Evolutionary conservation across 1,284 basidiomycete species (phyloP), one percentile per base, ranked within the genome.

Genomic region (Cutaneotrichosporon dermatis): DNA sequence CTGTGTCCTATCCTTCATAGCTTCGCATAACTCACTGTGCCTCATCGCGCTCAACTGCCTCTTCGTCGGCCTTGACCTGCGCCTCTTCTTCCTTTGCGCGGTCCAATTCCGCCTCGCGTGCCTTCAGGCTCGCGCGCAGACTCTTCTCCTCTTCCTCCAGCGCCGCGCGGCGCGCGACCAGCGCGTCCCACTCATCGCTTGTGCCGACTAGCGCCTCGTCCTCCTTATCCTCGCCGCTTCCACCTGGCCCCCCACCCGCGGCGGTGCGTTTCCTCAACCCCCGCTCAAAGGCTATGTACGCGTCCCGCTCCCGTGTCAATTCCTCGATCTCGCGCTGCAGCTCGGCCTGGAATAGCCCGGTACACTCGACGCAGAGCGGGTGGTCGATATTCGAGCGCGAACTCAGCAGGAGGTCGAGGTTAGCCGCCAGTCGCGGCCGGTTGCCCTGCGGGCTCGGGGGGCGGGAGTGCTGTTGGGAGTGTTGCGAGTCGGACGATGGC

Each of bases 361-460:
- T 92, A 76, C 96, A 99, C 71, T 96, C 92, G 1, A 88, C 85
- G 74, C 96, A 99, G 9, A 99, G 83, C 4, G 96, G 96, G 76
- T 99, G 95, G 75, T 95, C 91, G 54, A 96, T 84, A 45, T 90
- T 88, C 51, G 90, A 89, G 45, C 86, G 82, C 53, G 85, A 85
- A 4, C 89, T 89, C 34, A 94, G 81, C 45, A 93, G 78, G 69
- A 88, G 85, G 72, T 93, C 89, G 39, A 95, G 82, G 43, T 72
- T 70, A 8, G 67, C 59, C 0, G 71, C 66, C 2, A 77, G 53
- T 7, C 43, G 51, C 37, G 60, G 56, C n/a, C 44, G 49, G 60
- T 42, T 44, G 59, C 63, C 50, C 4, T 15, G 40, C n/a, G 54
- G 55, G 42, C 35, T 41, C 15, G 33, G 40, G 2, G 34, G 41